Evolutionary conservation across 495 filamentous ascomycete species (phyloP).

Genomic region (Neurospora sp.): DNA sequence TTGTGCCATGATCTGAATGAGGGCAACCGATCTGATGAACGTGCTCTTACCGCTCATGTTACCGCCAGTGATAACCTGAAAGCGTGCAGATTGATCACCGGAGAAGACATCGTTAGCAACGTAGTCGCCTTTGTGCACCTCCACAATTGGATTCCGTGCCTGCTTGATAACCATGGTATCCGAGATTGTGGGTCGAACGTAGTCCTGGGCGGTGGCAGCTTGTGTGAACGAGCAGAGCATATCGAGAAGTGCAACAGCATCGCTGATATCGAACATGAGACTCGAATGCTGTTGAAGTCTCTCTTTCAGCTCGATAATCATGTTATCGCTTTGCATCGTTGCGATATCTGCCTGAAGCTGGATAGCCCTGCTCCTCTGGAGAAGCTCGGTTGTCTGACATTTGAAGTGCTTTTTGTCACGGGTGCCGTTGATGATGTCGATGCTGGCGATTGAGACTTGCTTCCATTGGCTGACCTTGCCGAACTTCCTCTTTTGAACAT

Average conservation of each 20-base stretch:
- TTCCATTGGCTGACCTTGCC: not conserved
- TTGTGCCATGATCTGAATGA: slow-evolving; percentile 87
- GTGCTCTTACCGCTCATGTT: slow-evolving; percentile 99
- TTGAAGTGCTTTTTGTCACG: slow-evolving; percentile 64
- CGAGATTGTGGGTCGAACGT: slow-evolving; percentile 67
- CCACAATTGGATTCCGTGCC: slow-evolving; percentile 76
- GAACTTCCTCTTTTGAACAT: not conserved
- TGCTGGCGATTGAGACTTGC: slow-evolving; percentile 2
- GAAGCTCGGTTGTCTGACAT: slow-evolving; percentile 74
- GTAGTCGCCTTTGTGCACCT: slow-evolving; percentile 45
- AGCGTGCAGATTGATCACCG: slow-evolving; percentile 62
- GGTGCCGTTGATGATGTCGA: slow-evolving; percentile 56
- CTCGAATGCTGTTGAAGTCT: slow-evolving; percentile 57
- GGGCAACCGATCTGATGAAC: slow-evolving; percentile 77
- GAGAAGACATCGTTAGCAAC: slow-evolving; percentile 79
- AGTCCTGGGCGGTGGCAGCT: slow-evolving; percentile 64
- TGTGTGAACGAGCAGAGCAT: slow-evolving; percentile 83
- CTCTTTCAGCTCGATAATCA: slow-evolving; percentile 58
- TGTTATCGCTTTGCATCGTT: slow-evolving; percentile 62
- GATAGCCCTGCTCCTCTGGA: slow-evolving; percentile 50
- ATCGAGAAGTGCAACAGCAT: slow-evolving; percentile 82
- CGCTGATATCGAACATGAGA: slow-evolving; percentile 65
- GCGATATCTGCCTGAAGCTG: slow-evolving; percentile 69
- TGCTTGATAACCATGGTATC: slow-evolving; percentile 68
- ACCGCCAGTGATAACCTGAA: slow-evolving; percentile 91